A percentile compares a stretch with the other conserved stretches of the same genome.
Evolutionary conservation across 2,329 filamentous ascomycete genomes (phyloP).

Genomic region (Verticillium nubilum): DNA sequence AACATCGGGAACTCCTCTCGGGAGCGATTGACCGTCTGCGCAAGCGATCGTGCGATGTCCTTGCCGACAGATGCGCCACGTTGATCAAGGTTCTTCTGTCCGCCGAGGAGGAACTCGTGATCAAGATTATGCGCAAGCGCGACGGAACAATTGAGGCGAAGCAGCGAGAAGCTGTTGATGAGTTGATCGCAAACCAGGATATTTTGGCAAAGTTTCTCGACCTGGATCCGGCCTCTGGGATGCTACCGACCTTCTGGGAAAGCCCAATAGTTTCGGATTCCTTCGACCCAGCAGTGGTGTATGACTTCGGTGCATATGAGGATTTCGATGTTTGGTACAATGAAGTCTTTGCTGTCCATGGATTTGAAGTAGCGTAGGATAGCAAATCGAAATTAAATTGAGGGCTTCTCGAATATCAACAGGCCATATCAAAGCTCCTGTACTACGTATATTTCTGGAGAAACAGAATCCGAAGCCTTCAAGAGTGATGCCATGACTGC

Average conservation of each 20-base stretch:
- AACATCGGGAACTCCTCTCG: conserved; percentile 5
- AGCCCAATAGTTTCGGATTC: not conserved
- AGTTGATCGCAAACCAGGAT: not conserved
- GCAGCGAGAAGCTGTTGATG: not conserved
- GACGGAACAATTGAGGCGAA: not conserved
- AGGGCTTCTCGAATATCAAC: no score
- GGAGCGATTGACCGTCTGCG: conserved; percentile 8
- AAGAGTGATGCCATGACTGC: not conserved
- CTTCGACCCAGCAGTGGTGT: not conserved
- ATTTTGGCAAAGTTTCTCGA: not conserved
- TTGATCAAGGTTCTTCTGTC: conserved; percentile 14
- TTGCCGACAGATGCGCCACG: conserved; percentile 15
- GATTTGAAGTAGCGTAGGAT: not conserved
- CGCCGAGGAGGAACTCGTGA: conserved; percentile 13
- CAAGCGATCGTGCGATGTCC: conserved; percentile 10
- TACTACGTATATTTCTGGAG: no score
- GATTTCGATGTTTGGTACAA: conserved; percentile 3
- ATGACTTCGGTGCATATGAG: not conserved
- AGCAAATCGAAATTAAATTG: not conserved
- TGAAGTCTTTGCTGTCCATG: not conserved
- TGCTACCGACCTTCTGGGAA: not conserved
- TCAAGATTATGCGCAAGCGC: conserved; percentile 10
- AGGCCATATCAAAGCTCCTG: not conserved
- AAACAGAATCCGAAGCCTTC: not conserved
- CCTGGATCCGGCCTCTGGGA: not conserved